A percentile compares a stretch with the other conserved stretches of the same genome.
phyloP scores from a whole-genome alignment of 495 filamentous ascomycete species.

The Neurospora cerealis region DNA sequence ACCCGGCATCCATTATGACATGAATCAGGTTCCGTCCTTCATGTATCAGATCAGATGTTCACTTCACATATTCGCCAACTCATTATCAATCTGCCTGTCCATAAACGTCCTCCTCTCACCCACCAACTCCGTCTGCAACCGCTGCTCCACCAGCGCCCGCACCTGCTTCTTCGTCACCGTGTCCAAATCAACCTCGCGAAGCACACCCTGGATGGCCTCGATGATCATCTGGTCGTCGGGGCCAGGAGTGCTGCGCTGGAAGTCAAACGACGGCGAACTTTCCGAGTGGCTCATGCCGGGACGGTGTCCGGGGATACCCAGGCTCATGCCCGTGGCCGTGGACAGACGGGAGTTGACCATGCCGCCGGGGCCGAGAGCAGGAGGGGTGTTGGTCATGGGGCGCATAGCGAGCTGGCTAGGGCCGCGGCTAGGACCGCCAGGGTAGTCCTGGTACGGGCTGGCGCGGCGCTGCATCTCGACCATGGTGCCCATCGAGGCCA shows the following conservation, averaged over 20 bases:
- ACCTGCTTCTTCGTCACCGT: slow-evolving; percentile 98
- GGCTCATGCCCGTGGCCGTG: slow-evolving; percentile 28
- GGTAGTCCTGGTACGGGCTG: slow-evolving; percentile 42
- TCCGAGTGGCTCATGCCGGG: slow-evolving; percentile 32
- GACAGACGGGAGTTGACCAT: slow-evolving; percentile 29
- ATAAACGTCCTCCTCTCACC: slow-evolving; percentile 78
- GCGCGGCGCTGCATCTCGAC: slow-evolving; percentile 31
- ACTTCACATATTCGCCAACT: slow-evolving; percentile 82
- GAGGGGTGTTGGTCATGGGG: slow-evolving; percentile 32
- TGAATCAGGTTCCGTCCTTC: neutral
- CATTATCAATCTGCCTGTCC: slow-evolving; percentile 84
- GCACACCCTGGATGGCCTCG: slow-evolving; percentile 69
- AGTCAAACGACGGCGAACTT: slow-evolving; percentile 66
- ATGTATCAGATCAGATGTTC: neutral
- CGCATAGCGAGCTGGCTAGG: slow-evolving; percentile 22
- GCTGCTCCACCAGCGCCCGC: slow-evolving; percentile 80
- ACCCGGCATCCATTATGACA: neutral
- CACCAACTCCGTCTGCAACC: slow-evolving; percentile 74
- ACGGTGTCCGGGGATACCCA: slow-evolving; percentile 26
- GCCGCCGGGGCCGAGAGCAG: slow-evolving; percentile 29
- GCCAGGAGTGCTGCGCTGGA: slow-evolving; percentile 52
- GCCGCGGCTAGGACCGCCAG: slow-evolving; percentile 9
- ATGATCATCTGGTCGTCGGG: slow-evolving; percentile 69
- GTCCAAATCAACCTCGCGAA: slow-evolving; percentile 89
- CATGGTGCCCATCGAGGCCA: slow-evolving; percentile 39